Percentiles rank a stretch among this genome's conserved stretches.
Conservation (phyloP, 768 basidiomycete species). For the Phlebiopsis flavidoalba region DNA sequence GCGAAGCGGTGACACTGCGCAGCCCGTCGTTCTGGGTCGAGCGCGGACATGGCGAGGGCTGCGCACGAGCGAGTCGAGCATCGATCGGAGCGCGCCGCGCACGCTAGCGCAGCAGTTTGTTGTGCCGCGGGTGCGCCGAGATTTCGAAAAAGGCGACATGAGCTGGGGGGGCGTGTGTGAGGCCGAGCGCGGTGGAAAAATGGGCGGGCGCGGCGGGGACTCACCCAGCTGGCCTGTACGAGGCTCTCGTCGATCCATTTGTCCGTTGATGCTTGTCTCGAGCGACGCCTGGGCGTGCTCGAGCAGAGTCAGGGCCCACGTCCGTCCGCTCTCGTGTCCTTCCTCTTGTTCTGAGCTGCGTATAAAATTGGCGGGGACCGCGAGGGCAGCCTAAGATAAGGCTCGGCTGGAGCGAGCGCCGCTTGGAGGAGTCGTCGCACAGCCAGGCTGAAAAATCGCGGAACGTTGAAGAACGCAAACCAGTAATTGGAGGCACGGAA, state of each 20-base stretch:
- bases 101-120: slow-evolving; percentile 47
- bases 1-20: slow-evolving; percentile 44
- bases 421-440: slow-evolving; percentile 45
- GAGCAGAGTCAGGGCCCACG: slow-evolving; percentile 52
- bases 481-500: slow-evolving; percentile 64
- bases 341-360: slow-evolving; percentile 60
- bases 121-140: slow-evolving; percentile 61
- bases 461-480: slow-evolving; percentile 71
- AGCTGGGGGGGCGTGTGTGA: slow-evolving; percentile 38
- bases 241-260: slow-evolving; percentile 72
- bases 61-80: slow-evolving; percentile 67
- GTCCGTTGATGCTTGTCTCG: slow-evolving; percentile 65
- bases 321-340: slow-evolving; percentile 46
- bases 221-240: slow-evolving; percentile 73
- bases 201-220: slow-evolving; percentile 14
- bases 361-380: slow-evolving; percentile 63
- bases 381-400: slow-evolving; percentile 56
- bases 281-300: slow-evolving; percentile 67
- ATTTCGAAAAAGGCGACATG: slow-evolving; percentile 68
- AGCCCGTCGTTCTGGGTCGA: slow-evolving; percentile 57
- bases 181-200: not conserved
- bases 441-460: slow-evolving; percentile 59
- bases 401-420: slow-evolving; percentile 62
- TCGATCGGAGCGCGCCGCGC: slow-evolving; percentile 48
- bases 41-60: slow-evolving; percentile 49